Percentiles rank a stretch among this genome's conserved stretches.
Conservation (phyloP, 306 rosid species). For the Prinsepia uniflora region DNA sequence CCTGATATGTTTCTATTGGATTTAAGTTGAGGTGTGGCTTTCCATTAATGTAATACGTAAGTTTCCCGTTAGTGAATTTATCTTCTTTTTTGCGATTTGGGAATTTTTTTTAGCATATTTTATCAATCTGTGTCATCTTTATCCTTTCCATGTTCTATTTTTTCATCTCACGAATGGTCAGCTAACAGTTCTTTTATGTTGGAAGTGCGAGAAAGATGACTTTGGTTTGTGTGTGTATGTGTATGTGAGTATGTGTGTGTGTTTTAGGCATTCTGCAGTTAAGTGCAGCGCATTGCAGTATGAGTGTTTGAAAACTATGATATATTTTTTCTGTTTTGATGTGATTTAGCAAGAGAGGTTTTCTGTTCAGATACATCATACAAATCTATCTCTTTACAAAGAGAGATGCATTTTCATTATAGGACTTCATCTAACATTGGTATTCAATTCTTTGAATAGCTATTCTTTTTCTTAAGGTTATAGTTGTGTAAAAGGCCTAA, state of each 20-base stretch:
- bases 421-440: neutral
- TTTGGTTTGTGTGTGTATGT: neutral
- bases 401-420: neutral
- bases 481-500: neutral
- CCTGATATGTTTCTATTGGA: neutral
- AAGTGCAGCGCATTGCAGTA: too few species aligned
- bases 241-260: too few species aligned
- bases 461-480: neutral
- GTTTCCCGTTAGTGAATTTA: neutral
- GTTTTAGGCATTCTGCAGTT: too few species aligned
- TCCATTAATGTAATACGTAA: neutral
- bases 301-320: neutral
- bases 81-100: neutral
- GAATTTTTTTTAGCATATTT: neutral
- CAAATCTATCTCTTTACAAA: neutral
- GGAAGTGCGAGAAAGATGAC: neutral
- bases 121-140: neutral
- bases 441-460: neutral
- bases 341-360: neutral
- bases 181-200: neutral
- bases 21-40: neutral
- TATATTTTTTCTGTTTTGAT: neutral
- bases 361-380: neutral
- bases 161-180: neutral
- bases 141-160: neutral